phyloP scores from a whole-genome alignment of 2,329 filamentous ascomycete genomes.

The Nemania sp. region DNA sequence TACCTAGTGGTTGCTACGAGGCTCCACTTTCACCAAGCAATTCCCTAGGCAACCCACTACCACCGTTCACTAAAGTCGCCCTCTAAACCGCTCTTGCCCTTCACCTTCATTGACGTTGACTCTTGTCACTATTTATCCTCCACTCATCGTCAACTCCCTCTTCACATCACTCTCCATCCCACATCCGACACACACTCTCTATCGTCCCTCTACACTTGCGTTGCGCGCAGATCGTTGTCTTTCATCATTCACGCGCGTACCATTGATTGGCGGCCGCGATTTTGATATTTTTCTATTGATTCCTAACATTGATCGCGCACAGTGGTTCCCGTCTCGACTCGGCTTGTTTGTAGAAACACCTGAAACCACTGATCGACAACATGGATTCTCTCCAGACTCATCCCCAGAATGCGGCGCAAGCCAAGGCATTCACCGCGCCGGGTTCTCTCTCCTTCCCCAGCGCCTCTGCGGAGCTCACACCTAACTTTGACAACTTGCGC shows the following conservation, averaged over 20 bases:
- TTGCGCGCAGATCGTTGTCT: no score
- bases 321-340: background rate
- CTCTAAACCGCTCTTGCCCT: no score
- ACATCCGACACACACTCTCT: background rate
- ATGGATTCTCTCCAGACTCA: constrained; percentile 58
- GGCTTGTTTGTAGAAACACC: constrained; percentile 21
- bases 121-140: background rate
- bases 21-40: no score
- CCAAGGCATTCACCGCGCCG: constrained; percentile 91
- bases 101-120: no score
- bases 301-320: constrained; percentile 12
- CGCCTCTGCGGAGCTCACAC: constrained; percentile 79
- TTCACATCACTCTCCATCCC: background rate
- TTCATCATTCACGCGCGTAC: background rate
- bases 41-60: background rate
- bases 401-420: constrained; percentile 87
- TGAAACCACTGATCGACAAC: constrained; percentile 22
- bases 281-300: background rate
- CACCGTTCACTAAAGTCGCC: background rate
- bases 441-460: constrained; percentile 91
- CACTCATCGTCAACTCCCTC: background rate
- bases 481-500: constrained; percentile 64
- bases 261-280: no score
- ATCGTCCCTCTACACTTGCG: no score
- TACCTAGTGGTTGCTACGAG: background rate